These are phyloP conservation scores for Monoraphidium neglectum DNA, from an alignment of 139 green algal genomes.

Conservation along the genomic window DNA sequence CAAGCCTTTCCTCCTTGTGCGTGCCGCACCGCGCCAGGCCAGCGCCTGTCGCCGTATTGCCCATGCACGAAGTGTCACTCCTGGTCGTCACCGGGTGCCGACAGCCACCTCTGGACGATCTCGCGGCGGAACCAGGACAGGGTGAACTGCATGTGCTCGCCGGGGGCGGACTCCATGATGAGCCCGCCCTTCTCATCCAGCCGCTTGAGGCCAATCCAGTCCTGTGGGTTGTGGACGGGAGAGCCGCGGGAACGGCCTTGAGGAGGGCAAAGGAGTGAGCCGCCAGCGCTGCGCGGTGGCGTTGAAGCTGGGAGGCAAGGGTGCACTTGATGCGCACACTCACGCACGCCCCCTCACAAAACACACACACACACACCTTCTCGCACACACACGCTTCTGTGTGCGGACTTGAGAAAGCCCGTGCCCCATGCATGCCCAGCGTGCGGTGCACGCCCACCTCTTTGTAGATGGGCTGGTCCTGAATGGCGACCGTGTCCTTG, in stretches of 20 bases:
- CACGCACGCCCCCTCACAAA: background rate
- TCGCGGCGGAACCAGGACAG: constrained; percentile 71
- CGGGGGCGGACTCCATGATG: constrained; percentile 44
- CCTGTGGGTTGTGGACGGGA: too few species aligned
- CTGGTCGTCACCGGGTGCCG: background rate
- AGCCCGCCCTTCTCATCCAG: constrained; percentile 68
- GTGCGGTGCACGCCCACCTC: too few species aligned
- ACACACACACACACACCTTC: background rate
- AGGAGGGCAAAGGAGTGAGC: too few species aligned
- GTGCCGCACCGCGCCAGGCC: too few species aligned
- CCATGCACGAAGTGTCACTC: too few species aligned
- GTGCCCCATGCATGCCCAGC: too few species aligned
- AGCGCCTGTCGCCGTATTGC: too few species aligned
- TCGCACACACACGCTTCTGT: too few species aligned
- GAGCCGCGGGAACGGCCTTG: too few species aligned
- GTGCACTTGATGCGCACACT: background rate
- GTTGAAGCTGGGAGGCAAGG: background rate
- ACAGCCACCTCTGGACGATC: constrained; percentile 62
- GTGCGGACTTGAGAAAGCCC: too few species aligned
- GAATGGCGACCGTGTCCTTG: constrained; percentile 37
- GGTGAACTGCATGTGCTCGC: constrained; percentile 83
- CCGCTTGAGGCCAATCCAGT: constrained; percentile 61
- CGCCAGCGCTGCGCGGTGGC: too few species aligned
- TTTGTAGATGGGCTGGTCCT: constrained; percentile 49
- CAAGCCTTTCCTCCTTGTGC: too few species aligned